A percentile compares a stretch with the other conserved stretches of the same genome.
phyloP scores from a whole-genome alignment of 1,139 yeast species.

The Kodamaea fungicola region DNA sequence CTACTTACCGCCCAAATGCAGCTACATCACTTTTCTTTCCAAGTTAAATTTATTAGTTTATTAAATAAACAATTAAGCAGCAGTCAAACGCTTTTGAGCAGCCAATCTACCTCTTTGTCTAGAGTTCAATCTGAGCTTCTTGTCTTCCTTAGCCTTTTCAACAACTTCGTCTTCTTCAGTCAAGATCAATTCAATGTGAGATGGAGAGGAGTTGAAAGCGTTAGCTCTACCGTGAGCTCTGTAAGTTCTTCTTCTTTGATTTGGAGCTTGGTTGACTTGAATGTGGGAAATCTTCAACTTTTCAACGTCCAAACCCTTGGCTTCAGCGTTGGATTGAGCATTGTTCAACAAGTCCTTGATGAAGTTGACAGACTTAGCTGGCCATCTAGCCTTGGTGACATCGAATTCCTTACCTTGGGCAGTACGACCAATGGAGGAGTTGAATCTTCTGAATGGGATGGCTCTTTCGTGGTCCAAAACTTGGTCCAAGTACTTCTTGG shows the following conservation, averaged over 20 bases:
- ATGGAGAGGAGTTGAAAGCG: conserved; percentile 98
- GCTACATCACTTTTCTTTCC: too few species aligned
- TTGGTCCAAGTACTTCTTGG: conserved; percentile 93
- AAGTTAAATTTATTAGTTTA: conserved; percentile 6
- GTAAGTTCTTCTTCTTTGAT: conserved; percentile 99
- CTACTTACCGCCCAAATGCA: too few species aligned
- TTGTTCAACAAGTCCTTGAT: conserved; percentile 91
- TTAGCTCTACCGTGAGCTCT: conserved; percentile 99
- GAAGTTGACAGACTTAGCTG: conserved; percentile 96
- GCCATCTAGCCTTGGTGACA: conserved; percentile 99
- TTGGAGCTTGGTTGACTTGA: conserved; percentile 99
- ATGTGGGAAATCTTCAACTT: conserved; percentile 95
- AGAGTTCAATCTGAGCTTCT: conserved; percentile 75
- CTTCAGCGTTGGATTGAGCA: conserved; percentile 99
- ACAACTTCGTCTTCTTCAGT: conserved; percentile 94
- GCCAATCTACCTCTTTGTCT: conserved; percentile 94
- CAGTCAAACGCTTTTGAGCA: conserved; percentile 64
- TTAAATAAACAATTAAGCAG: conserved; percentile 20
- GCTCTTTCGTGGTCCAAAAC: conserved; percentile 99
- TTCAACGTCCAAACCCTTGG: conserved; percentile 96
- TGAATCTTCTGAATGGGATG: conserved; percentile 98
- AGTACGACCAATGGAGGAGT: conserved; percentile 96
- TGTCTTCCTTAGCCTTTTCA: conserved; percentile 86
- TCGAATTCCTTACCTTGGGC: conserved; percentile 99
- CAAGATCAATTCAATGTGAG: conserved; percentile 96